Evolutionary conservation across 2,329 filamentous ascomycete species (phyloP).

Genomic region (Lecanicillium sp.): DNA sequence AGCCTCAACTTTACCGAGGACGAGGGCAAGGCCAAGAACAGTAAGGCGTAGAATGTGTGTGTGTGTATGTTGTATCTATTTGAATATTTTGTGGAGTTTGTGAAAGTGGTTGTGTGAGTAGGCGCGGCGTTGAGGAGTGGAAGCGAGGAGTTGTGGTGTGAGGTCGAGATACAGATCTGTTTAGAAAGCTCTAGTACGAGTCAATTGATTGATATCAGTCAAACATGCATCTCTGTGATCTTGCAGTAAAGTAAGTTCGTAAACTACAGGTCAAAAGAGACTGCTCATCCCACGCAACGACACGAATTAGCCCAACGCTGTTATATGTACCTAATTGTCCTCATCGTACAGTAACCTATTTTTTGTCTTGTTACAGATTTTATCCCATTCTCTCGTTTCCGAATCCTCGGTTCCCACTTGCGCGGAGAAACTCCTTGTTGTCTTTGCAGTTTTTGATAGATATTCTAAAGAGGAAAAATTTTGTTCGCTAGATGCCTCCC

Average conservation of each 20-base stretch:
- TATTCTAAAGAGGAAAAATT: conserved; percentile 3
- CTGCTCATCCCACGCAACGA: no score
- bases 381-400: background rate
- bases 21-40: conserved; percentile 45
- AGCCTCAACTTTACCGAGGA: conserved; percentile 75
- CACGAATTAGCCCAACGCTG: no score
- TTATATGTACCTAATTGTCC: no score
- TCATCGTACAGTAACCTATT: conserved; percentile 5
- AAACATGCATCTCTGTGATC: no score
- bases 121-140: conserved; percentile 1
- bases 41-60: conserved; percentile 26
- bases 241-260: no score
- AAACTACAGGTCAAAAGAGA: no score
- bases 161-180: no score
- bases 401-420: background rate
- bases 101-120: no score
- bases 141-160: conserved; percentile 6
- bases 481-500: conserved; percentile 10
- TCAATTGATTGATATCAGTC: no score
- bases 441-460: background rate
- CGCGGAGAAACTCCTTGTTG: background rate
- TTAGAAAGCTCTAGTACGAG: no score
- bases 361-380: background rate
- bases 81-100: no score
- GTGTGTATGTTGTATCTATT: conserved; percentile 2